Evolutionary conservation across 805 yeast genomes (phyloP), one percentile per base, ranked within the genome.

Genomic region (Saccharomyces kudriavzevii): DNA sequence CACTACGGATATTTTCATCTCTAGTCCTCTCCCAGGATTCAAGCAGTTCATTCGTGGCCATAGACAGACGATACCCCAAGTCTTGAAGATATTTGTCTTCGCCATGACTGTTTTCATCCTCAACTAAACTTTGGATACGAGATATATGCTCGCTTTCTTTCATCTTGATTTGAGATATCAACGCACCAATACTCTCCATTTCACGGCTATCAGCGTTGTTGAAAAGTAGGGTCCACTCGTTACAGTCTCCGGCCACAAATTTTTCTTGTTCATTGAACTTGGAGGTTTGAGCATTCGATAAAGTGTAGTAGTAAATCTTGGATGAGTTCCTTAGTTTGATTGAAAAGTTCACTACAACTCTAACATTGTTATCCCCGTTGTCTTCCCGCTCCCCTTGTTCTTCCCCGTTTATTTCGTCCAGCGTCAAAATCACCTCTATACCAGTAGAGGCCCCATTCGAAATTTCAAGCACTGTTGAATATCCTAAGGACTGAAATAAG

Each of bases 41-140:
- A 9, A 63, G 20, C 27, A 54, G 51, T 0, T 52, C 40, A 49
- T 67, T 67, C 50, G 65, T 55, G 0, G 58, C 50, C 31, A 60
- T 61, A 4, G 71, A 67, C 14, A 67, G 49, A 4, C 49, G 51
- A 49, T 62, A 65, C 2, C 70, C 71, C 53, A 60, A 63, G 1
- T 55, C 51, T 56, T 67, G 69, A 20, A 67, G 59, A 5, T 51
- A 26, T 28, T 60, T 57, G 46, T 54, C 53, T 17, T 60, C 63
- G 9, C 50, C 24, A 17, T 35, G 43, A 13, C 43, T 35, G 24
- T 11, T 46, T 45, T 35, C 46, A 14, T 24, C 6, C 14, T 13
- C 40, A 26, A n/a, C 20, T 22, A 17, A 17, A 20, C 14, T 10
- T 28, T 11, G 20, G 22, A 35, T 17, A 5, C 24, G 43, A 35